A percentile compares a stretch with the other conserved stretches of the same genome.
Conservation (phyloP, 2,329 filamentous ascomycete species). For the Lasiodiplodia theobromae region DNA sequence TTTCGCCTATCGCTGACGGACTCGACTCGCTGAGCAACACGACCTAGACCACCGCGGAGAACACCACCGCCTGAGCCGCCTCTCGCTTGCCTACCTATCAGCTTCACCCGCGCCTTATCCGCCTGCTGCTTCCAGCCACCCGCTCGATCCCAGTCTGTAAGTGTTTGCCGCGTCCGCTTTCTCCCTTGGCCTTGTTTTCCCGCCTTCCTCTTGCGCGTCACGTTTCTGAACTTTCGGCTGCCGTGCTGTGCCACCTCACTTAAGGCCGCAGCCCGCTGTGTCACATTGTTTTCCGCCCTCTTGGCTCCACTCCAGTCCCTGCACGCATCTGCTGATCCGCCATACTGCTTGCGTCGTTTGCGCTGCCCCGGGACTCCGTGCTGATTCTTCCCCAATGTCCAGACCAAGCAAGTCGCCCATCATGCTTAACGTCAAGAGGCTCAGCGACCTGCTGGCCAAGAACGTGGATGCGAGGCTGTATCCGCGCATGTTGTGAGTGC, state of each 20-base stretch:
- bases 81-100: constrained; percentile 24
- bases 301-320: constrained; percentile 16
- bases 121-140: constrained; percentile 4
- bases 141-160: not conserved
- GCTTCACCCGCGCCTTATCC: not conserved
- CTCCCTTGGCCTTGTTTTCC: not conserved
- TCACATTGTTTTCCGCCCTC: constrained; percentile 18
- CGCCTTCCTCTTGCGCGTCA: not conserved
- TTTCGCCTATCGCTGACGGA: constrained; percentile 16
- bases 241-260: constrained; percentile 9
- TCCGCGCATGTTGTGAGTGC: constrained; percentile 50
- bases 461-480: constrained; percentile 53
- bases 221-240: not conserved
- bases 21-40: constrained; percentile 14
- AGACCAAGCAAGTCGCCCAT: constrained; percentile 30
- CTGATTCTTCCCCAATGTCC: constrained; percentile 21
- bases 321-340: constrained; percentile 30
- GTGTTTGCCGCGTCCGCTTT: not conserved
- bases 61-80: constrained; percentile 22
- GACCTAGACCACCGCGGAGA: constrained; percentile 11
- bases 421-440: constrained; percentile 53
- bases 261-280: constrained; percentile 21
- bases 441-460: constrained; percentile 52
- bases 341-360: constrained; percentile 20
- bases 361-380: not conserved